Evolutionary conservation across 2,329 filamentous ascomycete species (phyloP).

Genomic region (Alternaria angustiovoidea): DNA sequence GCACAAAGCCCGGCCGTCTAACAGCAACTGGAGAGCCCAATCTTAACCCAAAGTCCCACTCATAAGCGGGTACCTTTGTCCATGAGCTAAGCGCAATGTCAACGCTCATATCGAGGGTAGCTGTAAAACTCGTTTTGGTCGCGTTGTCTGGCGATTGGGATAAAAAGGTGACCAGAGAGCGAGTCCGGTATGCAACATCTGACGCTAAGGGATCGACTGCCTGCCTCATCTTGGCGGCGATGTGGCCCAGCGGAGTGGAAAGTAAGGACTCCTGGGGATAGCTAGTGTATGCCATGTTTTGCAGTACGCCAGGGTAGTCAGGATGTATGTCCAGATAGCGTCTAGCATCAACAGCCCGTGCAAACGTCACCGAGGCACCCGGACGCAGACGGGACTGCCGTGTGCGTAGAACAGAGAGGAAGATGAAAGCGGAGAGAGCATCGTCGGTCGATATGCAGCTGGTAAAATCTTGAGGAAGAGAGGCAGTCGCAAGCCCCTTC

Average conservation of each 20-base stretch:
- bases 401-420: slow-evolving; percentile 55
- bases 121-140: slow-evolving; percentile 43
- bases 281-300: slow-evolving; percentile 57
- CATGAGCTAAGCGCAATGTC: slow-evolving; percentile 65
- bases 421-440: slow-evolving; percentile 61
- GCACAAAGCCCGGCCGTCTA: slow-evolving; percentile 57
- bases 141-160: slow-evolving; percentile 47
- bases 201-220: not conserved
- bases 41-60: slow-evolving; percentile 58
- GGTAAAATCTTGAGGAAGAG: slow-evolving; percentile 19
- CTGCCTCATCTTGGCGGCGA: not conserved
- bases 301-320: slow-evolving; percentile 59
- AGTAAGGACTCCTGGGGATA: slow-evolving; percentile 38
- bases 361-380: slow-evolving; percentile 43
- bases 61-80: slow-evolving; percentile 58
- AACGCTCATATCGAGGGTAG: slow-evolving; percentile 24
- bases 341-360: slow-evolving; percentile 61
- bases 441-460: slow-evolving; percentile 64
- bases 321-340: slow-evolving; percentile 52
- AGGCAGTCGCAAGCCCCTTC: slow-evolving; percentile 51
- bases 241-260: slow-evolving; percentile 38
- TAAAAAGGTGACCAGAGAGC: slow-evolving; percentile 55
- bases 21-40: slow-evolving; percentile 59
- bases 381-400: slow-evolving; percentile 49
- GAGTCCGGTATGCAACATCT: slow-evolving; percentile 1